Evolutionary conservation across 2,329 filamentous ascomycete genomes (phyloP).

Genomic region (Talaromyces funiculosus): DNA sequence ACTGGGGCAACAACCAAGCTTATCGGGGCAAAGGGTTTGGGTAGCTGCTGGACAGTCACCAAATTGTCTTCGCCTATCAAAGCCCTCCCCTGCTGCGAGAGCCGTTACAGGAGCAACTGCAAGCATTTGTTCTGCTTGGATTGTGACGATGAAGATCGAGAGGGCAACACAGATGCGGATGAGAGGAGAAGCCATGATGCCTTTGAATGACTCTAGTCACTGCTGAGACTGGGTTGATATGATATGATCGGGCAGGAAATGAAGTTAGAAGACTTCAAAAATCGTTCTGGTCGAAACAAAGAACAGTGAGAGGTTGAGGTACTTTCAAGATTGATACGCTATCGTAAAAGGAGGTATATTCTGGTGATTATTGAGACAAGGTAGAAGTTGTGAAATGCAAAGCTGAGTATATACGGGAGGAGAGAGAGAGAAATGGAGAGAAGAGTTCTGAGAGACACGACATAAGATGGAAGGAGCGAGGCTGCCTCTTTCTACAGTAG

Average conservation of each 20-base stretch:
- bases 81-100: neutral
- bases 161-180: neutral
- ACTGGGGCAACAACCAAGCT: constrained; percentile 11
- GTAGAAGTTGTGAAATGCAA: neutral
- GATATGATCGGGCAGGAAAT: neutral
- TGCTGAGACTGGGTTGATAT: neutral
- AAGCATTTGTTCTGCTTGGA: constrained; percentile 4
- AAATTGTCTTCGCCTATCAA: neutral
- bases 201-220: neutral
- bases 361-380: neutral
- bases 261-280: neutral
- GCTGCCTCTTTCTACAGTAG: neutral
- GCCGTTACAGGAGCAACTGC: constrained; percentile 10
- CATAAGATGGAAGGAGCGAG: neutral
- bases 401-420: neutral
- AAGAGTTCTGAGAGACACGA: too few relatives aligned
- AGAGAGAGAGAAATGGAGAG: neutral
- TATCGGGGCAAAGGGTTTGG: constrained; percentile 9
- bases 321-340: neutral
- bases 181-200: neutral
- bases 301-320: neutral
- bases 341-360: neutral
- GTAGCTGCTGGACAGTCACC: constrained; percentile 11
- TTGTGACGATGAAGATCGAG: neutral
- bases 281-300: neutral